Conservation (phyloP, 768 basidiomycete species). For the Mycena polygramma region DNA sequence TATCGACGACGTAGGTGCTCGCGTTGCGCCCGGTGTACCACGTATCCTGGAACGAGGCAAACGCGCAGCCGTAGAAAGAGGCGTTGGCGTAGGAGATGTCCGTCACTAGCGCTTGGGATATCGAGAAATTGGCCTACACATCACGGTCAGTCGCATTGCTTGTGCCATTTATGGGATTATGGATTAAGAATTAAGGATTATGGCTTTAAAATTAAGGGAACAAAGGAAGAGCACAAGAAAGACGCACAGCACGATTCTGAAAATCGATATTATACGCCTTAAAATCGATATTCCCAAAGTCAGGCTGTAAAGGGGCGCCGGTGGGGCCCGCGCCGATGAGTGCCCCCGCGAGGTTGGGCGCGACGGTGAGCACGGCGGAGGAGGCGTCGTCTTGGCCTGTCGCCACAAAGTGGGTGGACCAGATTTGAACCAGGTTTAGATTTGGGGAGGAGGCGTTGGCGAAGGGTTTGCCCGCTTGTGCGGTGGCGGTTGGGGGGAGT, state of each 20-base stretch:
- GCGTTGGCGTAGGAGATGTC: slow-evolving; percentile 76
- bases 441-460: slow-evolving; percentile 60
- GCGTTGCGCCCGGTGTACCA: slow-evolving; percentile 73
- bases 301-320: slow-evolving; percentile 64
- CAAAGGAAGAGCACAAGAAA: slow-evolving; percentile 1
- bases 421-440: slow-evolving; percentile 69
- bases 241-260: slow-evolving; percentile 72
- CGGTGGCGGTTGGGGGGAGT: slow-evolving; percentile 51
- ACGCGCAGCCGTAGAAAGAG: slow-evolving; percentile 74
- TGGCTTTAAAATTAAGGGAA: too few relatives aligned
- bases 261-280: slow-evolving; percentile 77
- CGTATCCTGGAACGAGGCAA: slow-evolving; percentile 74
- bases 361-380: slow-evolving; percentile 70
- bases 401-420: slow-evolving; percentile 59
- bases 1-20: slow-evolving; percentile 72
- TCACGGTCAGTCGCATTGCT: slow-evolving; percentile 6
- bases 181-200: too few relatives aligned
- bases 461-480: slow-evolving; percentile 50
- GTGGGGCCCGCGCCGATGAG: slow-evolving; percentile 72
- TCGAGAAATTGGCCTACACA: slow-evolving; percentile 64
- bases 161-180: too few relatives aligned
- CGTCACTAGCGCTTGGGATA: slow-evolving; percentile 73
- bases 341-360: slow-evolving; percentile 68
- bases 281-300: slow-evolving; percentile 70
- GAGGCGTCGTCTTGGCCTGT: slow-evolving; percentile 66